Conservation (phyloP, 2,329 filamentous ascomycete genomes). For the Colletotrichum karsti region DNA sequence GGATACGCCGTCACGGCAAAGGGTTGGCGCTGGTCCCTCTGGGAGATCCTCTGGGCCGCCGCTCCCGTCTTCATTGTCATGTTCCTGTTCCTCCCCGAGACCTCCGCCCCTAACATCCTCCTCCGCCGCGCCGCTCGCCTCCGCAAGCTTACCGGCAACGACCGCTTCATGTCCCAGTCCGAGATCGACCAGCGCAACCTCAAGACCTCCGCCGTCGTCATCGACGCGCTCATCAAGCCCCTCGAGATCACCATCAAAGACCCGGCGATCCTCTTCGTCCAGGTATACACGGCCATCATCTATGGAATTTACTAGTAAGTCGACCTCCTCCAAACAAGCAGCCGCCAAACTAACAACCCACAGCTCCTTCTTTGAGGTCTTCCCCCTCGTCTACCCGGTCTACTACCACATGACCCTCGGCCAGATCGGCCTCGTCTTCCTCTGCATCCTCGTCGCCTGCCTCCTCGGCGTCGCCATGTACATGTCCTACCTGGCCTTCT, state of each 20-base stretch:
- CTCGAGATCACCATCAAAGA: slow-evolving; percentile 68
- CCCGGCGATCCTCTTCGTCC: slow-evolving; percentile 69
- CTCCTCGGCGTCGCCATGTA: slow-evolving; percentile 60
- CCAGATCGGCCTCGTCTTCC: slow-evolving; percentile 67
- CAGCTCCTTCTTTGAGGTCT: slow-evolving; percentile 69
- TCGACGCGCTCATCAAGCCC: slow-evolving; percentile 69
- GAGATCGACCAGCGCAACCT: slow-evolving; percentile 71
- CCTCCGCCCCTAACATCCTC: slow-evolving; percentile 66
- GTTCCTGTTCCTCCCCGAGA: slow-evolving; percentile 72
- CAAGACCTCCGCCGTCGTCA: slow-evolving; percentile 52
- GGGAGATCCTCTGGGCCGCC: slow-evolving; percentile 70
- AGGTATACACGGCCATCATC: slow-evolving; percentile 68
- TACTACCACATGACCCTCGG: slow-evolving; percentile 68
- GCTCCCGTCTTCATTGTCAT: slow-evolving; percentile 67
- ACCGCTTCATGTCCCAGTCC: slow-evolving; percentile 65
- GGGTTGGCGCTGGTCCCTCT: slow-evolving; percentile 71
- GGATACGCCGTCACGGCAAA: slow-evolving; percentile 67
- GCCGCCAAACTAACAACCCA: too few relatives aligned
- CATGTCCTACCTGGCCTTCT: slow-evolving; percentile 59
- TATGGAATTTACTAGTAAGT: slow-evolving; percentile 66
- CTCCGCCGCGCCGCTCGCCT: slow-evolving; percentile 68
- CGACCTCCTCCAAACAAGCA: too few relatives aligned
- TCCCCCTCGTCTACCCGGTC: slow-evolving; percentile 69
- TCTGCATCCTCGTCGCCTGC: slow-evolving; percentile 66
- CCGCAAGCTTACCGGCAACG: slow-evolving; percentile 66